Conservation (phyloP, 73 alveolate genomes). For the Breviolum minutum region DNA sequence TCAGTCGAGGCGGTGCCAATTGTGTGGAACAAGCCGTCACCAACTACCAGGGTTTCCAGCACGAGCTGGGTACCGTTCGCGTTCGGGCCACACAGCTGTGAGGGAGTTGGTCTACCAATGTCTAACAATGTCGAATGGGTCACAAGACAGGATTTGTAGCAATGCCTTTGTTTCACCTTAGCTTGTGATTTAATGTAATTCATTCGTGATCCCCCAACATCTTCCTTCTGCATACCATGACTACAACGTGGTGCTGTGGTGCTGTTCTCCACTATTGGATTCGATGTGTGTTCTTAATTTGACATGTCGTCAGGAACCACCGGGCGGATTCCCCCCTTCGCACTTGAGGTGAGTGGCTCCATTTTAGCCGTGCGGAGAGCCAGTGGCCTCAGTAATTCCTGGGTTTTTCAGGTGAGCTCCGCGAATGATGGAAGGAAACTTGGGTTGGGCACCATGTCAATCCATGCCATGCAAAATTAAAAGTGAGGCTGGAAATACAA, state of each 20-base stretch:
- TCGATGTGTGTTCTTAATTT: background rate
- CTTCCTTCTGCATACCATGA: no score
- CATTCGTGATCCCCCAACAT: background rate
- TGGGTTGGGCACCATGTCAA: no score
- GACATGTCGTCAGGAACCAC: background rate
- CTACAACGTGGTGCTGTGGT: background rate
- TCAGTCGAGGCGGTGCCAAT: slow-evolving; percentile 33
- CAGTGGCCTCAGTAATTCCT: background rate
- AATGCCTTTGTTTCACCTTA: background rate
- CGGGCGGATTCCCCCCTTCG: background rate
- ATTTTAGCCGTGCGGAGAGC: slow-evolving; percentile 70
- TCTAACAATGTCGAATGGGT: background rate
- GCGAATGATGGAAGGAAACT: no score
- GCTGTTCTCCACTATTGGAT: background rate
- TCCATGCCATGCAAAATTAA: no score
- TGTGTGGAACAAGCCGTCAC: slow-evolving; percentile 43
- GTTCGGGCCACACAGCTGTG: background rate
- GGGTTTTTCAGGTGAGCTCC: no score
- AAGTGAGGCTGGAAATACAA: no score
- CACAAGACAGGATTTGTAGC: background rate
- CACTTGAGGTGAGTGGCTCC: slow-evolving; percentile 47
- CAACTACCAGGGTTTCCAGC: slow-evolving; percentile 62
- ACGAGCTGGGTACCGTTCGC: slow-evolving; percentile 81
- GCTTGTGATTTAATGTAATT: background rate
- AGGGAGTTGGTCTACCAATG: background rate